Evolutionary conservation across 2,329 filamentous ascomycete genomes (phyloP).

Genomic region (Phialophora macrospora): DNA sequence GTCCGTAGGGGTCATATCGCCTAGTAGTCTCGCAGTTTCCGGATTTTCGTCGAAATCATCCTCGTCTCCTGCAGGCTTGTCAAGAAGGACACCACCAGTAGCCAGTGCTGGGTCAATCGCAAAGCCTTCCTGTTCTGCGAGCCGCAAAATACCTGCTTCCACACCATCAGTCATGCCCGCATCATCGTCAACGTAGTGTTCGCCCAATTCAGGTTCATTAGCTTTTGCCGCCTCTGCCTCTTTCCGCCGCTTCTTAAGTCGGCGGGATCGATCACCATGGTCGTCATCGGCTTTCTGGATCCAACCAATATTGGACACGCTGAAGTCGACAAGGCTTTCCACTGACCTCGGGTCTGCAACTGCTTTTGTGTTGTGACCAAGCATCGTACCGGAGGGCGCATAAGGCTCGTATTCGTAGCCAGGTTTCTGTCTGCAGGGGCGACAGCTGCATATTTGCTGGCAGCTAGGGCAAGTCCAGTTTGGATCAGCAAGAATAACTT

Average conservation of each 20-base stretch:
- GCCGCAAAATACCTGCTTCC: constrained; percentile 31
- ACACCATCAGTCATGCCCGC: constrained; percentile 19
- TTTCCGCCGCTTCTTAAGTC: constrained; percentile 55
- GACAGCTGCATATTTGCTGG: constrained; percentile 83
- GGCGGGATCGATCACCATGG: constrained; percentile 50
- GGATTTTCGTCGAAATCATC: constrained; percentile 39
- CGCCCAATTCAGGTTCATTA: constrained; percentile 52
- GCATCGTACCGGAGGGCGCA: constrained; percentile 80
- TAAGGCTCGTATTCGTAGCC: constrained; percentile 76
- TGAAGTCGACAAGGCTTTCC: constrained; percentile 88
- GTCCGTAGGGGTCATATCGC: constrained; percentile 17
- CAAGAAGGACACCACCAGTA: neutral
- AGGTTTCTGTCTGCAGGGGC: constrained; percentile 70
- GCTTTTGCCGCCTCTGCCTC: constrained; percentile 60
- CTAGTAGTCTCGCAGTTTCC: constrained; percentile 27
- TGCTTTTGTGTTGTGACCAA: constrained; percentile 88
- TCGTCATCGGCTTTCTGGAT: constrained; percentile 65
- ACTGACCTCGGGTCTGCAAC: constrained; percentile 91
- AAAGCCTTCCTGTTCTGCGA: constrained; percentile 43
- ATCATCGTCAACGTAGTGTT: constrained; percentile 53
- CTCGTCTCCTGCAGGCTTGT: constrained; percentile 31
- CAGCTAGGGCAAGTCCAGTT: constrained; percentile 91
- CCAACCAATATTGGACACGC: constrained; percentile 85
- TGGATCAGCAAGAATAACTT: constrained; percentile 76
- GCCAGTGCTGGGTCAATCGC: constrained; percentile 52